A percentile compares a stretch with the other conserved stretches of the same genome.
These are phyloP conservation scores for Botryosphaeria dothidea DNA, from an alignment of 2,329 filamentous ascomycete species.

Conservation along the genomic window DNA sequence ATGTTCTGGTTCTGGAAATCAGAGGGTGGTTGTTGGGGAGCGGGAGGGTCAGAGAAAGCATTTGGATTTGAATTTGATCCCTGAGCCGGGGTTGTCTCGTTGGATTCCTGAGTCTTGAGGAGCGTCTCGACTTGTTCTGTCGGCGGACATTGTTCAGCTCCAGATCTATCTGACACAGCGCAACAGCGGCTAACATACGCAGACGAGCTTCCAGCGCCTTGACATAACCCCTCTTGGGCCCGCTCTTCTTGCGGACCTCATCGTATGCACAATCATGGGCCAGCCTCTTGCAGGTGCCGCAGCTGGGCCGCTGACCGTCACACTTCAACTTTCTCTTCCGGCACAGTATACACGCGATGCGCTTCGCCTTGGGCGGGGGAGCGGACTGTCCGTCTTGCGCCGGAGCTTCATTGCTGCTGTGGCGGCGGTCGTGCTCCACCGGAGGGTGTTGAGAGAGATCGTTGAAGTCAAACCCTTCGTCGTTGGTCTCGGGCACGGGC, in stretches of 20 bases:
- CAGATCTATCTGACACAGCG: not conserved
- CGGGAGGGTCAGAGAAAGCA: not conserved
- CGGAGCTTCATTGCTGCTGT: conserved; percentile 42
- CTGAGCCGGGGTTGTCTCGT: conserved; percentile 27
- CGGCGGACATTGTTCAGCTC: conserved; percentile 22
- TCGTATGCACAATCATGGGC: conserved; percentile 88
- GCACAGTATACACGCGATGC: conserved; percentile 93
- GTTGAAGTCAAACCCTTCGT: conserved; percentile 47
- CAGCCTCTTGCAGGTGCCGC: conserved; percentile 83
- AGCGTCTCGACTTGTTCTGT: conserved; percentile 91
- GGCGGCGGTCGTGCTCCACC: conserved; percentile 37
- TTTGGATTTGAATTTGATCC: not conserved
- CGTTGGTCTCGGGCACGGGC: not conserved
- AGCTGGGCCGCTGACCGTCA: conserved; percentile 80
- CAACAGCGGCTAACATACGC: conserved; percentile 59
- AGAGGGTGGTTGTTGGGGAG: not conserved
- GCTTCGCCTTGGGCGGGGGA: conserved; percentile 64
- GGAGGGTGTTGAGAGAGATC: conserved; percentile 52
- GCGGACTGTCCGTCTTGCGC: conserved; percentile 53
- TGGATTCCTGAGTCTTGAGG: conserved; percentile 73
- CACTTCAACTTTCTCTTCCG: conserved; percentile 89
- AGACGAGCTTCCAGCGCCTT: conserved; percentile 91
- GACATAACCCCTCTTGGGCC: conserved; percentile 90
- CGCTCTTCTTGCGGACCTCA: conserved; percentile 90
- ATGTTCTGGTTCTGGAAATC: conserved; percentile 9